phyloP scores from a whole-genome alignment of 768 basidiomycete genomes.

The Termitomyces sp. region DNA sequence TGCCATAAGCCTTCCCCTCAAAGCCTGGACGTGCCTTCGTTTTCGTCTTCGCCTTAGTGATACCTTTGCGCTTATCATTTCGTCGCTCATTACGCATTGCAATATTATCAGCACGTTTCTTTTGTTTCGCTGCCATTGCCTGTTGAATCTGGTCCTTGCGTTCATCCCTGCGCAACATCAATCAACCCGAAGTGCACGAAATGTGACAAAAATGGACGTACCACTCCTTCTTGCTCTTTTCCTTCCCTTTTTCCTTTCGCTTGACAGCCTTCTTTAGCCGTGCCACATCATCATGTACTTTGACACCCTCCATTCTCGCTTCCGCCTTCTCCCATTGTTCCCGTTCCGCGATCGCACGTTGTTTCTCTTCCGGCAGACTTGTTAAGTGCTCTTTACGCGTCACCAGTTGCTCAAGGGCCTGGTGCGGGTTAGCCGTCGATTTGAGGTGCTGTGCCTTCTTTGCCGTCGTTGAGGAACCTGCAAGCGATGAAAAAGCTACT shows the following conservation, averaged over 20 bases:
- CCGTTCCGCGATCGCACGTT: constrained; percentile 71
- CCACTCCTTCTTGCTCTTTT: constrained; percentile 83
- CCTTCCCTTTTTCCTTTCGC: constrained; percentile 86
- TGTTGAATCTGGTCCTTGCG: constrained; percentile 73
- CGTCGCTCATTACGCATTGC: constrained; percentile 76
- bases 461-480: constrained; percentile 38
- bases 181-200: background rate
- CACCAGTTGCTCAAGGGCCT: constrained; percentile 78
- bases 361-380: constrained; percentile 74
- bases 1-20: constrained; percentile 77
- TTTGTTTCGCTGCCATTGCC: constrained; percentile 79
- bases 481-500: constrained; percentile 62
- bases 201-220: constrained; percentile 24
- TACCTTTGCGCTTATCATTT: constrained; percentile 59
- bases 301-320: constrained; percentile 83
- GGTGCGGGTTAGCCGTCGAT: constrained; percentile 73
- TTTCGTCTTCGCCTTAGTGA: constrained; percentile 44
- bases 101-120: constrained; percentile 90
- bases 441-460: constrained; percentile 53
- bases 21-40: constrained; percentile 80
- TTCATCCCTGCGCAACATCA: constrained; percentile 56
- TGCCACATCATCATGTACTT: constrained; percentile 82
- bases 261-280: constrained; percentile 91
- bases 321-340: constrained; percentile 91
- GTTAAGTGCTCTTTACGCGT: constrained; percentile 75